Evolutionary conservation across 371 early-diverging fungal genomes (phyloP), one percentile per base, ranked within the genome.

Genomic region (Fennellomyces sp.): DNA sequence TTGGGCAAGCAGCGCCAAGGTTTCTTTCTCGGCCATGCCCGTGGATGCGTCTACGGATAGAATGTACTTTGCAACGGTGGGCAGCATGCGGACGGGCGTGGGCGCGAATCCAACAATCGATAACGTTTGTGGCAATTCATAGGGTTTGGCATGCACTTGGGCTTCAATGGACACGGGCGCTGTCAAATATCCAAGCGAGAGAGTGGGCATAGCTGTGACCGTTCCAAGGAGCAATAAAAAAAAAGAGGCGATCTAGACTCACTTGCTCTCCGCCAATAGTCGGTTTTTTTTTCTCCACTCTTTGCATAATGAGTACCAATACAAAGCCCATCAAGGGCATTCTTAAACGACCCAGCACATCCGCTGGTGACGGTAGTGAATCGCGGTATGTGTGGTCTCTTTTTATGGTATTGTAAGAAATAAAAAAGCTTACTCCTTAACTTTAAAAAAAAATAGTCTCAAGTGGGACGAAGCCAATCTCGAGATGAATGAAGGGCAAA

Each of bases 391-490:
- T 5, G 21, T 6, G n/a, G n/a, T n/a, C n/a, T 52, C 3, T 42
- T 13, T 5, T 15, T 13, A 28, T 49, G 7, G 11, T 56, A 25
- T 27, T 17, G 19, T n/a, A 41, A 23, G 7, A 21, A 12, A 39
- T 15, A 19, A 31, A 8, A 25, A 51, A 30, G 21, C 29, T 27
- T 7, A 45, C 19, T 23, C 35, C 35, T 13, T 33, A 28, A 13
- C 12, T 23, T 23, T 27, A 25, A 30, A 12, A 28, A 6, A 15
- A 45, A 28, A 11, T 33, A 63, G 92, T 45, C 71, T 94, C 67
- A 88, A 84, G 62, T 97, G 98, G 98, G 98, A 97, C 72, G 98
- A 98, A 78, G 96, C 94, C 60, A 96, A 93, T 68, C 64, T 98
- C 42, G 80, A 83, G 70, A 69, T 93, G 25, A 96, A 95, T 2